These are phyloP conservation scores for Zostera marina DNA, from an alignment of 116 monocot genomes.

Conservation along the genomic window DNA sequence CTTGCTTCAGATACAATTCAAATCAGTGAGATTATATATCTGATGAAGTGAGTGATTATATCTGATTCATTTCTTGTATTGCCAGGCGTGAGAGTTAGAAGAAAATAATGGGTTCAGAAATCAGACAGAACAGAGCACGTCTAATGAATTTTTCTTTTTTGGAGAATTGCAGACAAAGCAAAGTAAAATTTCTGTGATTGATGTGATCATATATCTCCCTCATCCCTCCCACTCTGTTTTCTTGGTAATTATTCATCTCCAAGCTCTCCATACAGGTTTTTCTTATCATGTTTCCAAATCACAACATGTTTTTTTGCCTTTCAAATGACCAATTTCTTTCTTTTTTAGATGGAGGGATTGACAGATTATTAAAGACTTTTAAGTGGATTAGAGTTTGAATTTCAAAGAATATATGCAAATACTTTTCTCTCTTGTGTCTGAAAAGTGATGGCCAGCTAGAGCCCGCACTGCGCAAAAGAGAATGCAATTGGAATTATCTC, in stretches of 20 bases:
- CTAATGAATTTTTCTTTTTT: slow-evolving; percentile 2
- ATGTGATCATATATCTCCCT: no score
- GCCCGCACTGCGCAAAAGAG: neutral
- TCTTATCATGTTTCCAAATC: neutral
- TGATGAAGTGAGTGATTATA: neutral
- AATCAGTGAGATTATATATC: no score
- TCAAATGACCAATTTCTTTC: no score
- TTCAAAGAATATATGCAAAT: no score
- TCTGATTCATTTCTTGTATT: neutral
- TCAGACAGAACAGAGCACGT: slow-evolving; percentile 2
- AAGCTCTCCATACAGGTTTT: neutral
- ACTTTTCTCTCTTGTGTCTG: neutral
- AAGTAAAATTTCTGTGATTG: neutral
- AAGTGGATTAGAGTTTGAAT: no score
- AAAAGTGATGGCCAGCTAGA: neutral
- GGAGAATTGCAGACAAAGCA: slow-evolving; percentile 2
- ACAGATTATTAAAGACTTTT: no score
- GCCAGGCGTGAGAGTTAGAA: neutral
- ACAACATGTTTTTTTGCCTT: neutral
- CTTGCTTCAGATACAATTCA: no score
- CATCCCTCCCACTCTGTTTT: neutral
- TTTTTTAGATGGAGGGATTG: no score
- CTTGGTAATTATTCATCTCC: neutral
- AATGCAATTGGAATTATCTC: neutral
- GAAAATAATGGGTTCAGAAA: neutral